These are phyloP conservation scores for Vanrija sp. DNA, from an alignment of 1,284 basidiomycete genomes.

Conservation along the genomic window DNA sequence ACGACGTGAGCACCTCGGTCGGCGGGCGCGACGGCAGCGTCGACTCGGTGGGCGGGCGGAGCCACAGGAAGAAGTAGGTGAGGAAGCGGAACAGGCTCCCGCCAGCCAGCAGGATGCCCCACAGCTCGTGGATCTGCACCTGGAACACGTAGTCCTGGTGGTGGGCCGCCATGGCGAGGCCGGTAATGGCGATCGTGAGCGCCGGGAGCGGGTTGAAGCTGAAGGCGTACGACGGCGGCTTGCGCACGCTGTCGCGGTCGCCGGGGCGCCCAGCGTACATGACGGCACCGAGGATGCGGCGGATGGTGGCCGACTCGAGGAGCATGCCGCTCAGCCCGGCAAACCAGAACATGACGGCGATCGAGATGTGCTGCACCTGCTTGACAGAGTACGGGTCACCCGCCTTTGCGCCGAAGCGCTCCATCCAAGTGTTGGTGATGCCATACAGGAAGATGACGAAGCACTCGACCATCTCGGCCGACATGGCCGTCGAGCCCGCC, in stretches of 20 bases:
- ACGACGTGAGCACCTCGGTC: conserved; percentile 82
- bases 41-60: conserved; percentile 59
- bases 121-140: conserved; percentile 83
- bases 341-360: conserved; percentile 86
- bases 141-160: conserved; percentile 69
- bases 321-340: conserved; percentile 85
- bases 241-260: conserved; percentile 45
- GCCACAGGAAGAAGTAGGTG: conserved; percentile 93
- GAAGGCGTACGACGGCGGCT: conserved; percentile 67
- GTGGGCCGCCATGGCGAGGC: conserved; percentile 93
- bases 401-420: conserved; percentile 75
- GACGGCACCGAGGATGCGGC: conserved; percentile 48
- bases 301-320: conserved; percentile 71
- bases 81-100: conserved; percentile 56
- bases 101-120: conserved; percentile 85
- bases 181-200: conserved; percentile 86
- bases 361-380: conserved; percentile 91
- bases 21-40: conserved; percentile 87
- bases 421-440: conserved; percentile 93
- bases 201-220: conserved; percentile 95
- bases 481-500: conserved; percentile 48
- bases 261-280: conserved; percentile 14
- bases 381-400: conserved; percentile 87
- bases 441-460: conserved; percentile 85
- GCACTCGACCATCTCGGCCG: conserved; percentile 85